These are phyloP conservation scores for Ceratocystis diversiconidia DNA, from an alignment of 2,329 filamentous ascomycete genomes.

Conservation along the genomic window DNA sequence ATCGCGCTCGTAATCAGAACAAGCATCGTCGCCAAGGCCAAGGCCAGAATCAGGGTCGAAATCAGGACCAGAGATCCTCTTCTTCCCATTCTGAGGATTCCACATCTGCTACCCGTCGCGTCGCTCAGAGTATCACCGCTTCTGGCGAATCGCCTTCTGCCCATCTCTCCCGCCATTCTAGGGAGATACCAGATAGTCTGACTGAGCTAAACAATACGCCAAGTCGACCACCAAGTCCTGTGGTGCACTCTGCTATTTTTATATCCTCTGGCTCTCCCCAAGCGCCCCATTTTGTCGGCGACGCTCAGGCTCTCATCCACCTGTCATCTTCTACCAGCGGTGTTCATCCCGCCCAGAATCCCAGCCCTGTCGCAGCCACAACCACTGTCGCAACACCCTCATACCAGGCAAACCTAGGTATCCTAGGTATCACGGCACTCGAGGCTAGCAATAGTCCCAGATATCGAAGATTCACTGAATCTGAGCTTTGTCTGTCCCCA, in stretches of 20 bases:
- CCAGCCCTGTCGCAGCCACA: background rate
- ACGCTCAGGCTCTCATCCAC: background rate
- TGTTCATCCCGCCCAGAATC: background rate
- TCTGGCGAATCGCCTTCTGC: background rate
- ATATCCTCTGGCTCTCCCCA: background rate
- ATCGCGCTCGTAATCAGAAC: constrained; percentile 5
- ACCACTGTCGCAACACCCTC: background rate
- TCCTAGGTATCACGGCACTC: background rate
- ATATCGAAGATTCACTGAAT: background rate
- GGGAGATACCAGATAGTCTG: background rate
- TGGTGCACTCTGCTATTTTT: background rate
- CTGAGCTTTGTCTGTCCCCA: background rate
- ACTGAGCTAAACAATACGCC: background rate
- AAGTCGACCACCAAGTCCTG: background rate
- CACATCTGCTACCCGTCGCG: background rate
- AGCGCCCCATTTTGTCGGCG: background rate
- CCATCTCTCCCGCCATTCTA: background rate
- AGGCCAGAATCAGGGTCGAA: background rate
- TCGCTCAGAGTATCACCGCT: background rate
- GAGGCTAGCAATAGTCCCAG: background rate
- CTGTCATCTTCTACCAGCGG: background rate
- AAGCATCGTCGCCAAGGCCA: background rate
- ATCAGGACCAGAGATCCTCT: background rate
- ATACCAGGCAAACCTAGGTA: background rate
- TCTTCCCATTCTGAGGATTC: background rate